Conservation (phyloP, 306 rosid genomes). For the Luffa aegyptiaca region DNA sequence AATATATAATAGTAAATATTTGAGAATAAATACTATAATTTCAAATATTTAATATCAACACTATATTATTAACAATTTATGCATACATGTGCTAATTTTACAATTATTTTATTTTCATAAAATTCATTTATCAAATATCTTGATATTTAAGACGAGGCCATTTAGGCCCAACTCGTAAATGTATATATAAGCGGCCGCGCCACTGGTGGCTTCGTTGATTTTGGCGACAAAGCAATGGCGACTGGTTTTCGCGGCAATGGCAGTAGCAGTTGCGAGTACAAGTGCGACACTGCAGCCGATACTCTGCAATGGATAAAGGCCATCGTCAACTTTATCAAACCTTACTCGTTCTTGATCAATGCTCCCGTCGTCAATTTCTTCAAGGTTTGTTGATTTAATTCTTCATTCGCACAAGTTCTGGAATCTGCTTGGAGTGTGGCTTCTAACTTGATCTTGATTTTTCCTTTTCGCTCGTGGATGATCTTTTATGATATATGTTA, state of each 20-base stretch:
- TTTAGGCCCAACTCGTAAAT: not conserved
- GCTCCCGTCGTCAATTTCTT: slow-evolving; percentile 82
- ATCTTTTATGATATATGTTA: not conserved
- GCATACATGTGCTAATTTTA: not conserved
- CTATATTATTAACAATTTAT: too few relatives aligned
- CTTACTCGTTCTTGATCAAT: slow-evolving; percentile 38
- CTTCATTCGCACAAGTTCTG: not conserved
- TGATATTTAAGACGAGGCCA: not conserved
- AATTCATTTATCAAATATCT: not conserved
- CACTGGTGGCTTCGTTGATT: not conserved
- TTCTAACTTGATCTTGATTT: not conserved
- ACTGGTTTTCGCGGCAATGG: not conserved
- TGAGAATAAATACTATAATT: too few relatives aligned
- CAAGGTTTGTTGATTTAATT: slow-evolving; percentile 25
- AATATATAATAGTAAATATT: too few relatives aligned
- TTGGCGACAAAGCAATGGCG: not conserved
- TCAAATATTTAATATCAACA: too few relatives aligned
- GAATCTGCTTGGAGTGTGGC: not conserved
- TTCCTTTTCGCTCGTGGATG: not conserved
- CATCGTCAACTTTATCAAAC: slow-evolving; percentile 47
- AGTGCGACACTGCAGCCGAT: slow-evolving; percentile 41
- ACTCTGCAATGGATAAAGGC: slow-evolving; percentile 63
- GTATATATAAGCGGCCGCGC: not conserved
- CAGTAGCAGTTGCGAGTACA: slow-evolving; percentile 19
- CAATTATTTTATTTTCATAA: not conserved